Base-by-base conservation (phyloP, 306 rosid species). In the Glycine soja region DNA sequence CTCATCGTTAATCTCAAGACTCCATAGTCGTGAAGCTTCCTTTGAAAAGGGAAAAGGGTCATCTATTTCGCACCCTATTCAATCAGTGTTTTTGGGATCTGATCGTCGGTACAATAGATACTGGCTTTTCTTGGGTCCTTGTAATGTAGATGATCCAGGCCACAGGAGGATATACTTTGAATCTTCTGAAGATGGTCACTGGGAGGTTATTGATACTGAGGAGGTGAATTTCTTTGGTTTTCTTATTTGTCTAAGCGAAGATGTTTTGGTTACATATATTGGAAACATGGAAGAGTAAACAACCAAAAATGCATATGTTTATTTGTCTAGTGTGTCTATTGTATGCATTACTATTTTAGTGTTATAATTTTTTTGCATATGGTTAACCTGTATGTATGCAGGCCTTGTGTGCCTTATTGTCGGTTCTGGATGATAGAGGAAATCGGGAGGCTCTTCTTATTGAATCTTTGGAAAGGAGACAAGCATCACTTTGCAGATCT, bases 91-190 rank as follows among this genome's bases (percentile, higher is more conserved):
- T 86, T 82, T 95, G 92, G 99, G 99, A 73, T 93, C 97, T 71
- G 99, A 95, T 86, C 99, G 99, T 74, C 88, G 98, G 83, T 90
- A 88, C 88, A 95, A 92, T 84, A 88, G 98, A 89, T 95, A 95
- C 78, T 95, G 99, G 99, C 97, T 95, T 86, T 95, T 95, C 90
- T 85, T 93, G 78, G 99, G 99, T 78, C 98, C 99, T 77, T 95
- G 98, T 77, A 85, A 81, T 83, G 88, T 62, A 57, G 70, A 78
- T 81, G 99, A 95, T 83, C 97, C 97, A 30, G 99, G 99, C 81
- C 99, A 95, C 75, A 84, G 93, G 88, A 93, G 99, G 89, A 91
- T 95, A 80, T 95, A 95, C 72, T 95, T 95, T 84, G 99, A 95
- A 86, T 95, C 97, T 79, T 95, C 98, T 9, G 98, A 95, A 86